Evolutionary conservation across 805 yeast genomes (phyloP).

Genomic region (Metschnikowia reukaufii): DNA sequence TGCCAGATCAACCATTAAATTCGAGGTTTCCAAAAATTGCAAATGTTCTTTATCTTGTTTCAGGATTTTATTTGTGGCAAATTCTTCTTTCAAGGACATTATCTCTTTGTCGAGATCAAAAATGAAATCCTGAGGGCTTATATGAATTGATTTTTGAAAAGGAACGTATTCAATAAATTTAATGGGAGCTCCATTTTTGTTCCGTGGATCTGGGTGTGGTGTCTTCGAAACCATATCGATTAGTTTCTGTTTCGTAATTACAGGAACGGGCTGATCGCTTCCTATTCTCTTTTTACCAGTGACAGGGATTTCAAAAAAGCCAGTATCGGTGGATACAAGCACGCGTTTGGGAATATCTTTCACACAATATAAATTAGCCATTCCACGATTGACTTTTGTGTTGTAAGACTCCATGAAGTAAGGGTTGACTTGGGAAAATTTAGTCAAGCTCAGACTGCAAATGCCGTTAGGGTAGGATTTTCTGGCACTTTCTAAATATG

Average conservation of each 20-base stretch:
- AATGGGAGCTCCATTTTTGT: background rate
- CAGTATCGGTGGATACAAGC: slow-evolving; percentile 26
- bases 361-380: slow-evolving; percentile 35
- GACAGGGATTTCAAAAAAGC: slow-evolving; percentile 31
- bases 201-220: background rate
- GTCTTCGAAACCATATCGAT: slow-evolving; percentile 1
- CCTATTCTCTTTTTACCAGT: slow-evolving; percentile 27
- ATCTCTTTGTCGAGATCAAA: slow-evolving; percentile 33
- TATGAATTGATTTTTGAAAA: slow-evolving; percentile 16
- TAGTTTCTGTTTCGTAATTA: slow-evolving; percentile 5
- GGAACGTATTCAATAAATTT: slow-evolving; percentile 8
- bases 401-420: slow-evolving; percentile 35
- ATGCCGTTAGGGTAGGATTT: slow-evolving; percentile 20
- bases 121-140: slow-evolving; percentile 28
- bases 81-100: slow-evolving; percentile 22
- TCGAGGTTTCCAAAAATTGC: slow-evolving; percentile 31
- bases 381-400: slow-evolving; percentile 33
- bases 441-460: slow-evolving; percentile 24
- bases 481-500: slow-evolving; percentile 21
- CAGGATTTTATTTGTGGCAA: slow-evolving; percentile 15
- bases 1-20: slow-evolving; percentile 20
- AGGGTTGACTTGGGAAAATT: slow-evolving; percentile 31
- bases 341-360: slow-evolving; percentile 30
- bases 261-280: background rate
- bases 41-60: slow-evolving; percentile 26